Conservation (phyloP, 2,329 filamentous ascomycete species). For the Pseudocercospora cruenta region DNA sequence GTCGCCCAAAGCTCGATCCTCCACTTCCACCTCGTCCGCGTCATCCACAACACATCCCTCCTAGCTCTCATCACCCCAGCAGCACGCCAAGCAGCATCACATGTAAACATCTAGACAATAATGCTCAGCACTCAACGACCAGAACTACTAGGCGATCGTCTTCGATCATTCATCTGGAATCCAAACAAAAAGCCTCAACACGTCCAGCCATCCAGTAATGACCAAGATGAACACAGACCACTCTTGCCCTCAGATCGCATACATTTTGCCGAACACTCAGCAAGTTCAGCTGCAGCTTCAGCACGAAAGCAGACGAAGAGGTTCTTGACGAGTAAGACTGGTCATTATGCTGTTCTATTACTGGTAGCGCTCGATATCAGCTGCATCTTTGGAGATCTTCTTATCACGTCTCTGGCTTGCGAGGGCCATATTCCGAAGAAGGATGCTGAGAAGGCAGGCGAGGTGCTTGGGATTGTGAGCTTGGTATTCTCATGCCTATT, state of each 20-base stretch:
- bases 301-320: slow-evolving; percentile 34
- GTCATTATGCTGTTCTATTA: slow-evolving; percentile 54
- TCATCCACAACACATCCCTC: not conserved
- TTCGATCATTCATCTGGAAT: slow-evolving; percentile 4
- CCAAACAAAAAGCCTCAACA: not conserved
- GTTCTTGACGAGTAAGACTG: slow-evolving; percentile 51
- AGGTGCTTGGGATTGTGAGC: slow-evolving; percentile 56
- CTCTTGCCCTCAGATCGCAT: slow-evolving; percentile 21
- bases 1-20: slow-evolving; percentile 1
- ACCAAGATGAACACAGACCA: slow-evolving; percentile 13
- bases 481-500: slow-evolving; percentile 67
- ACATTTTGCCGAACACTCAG: slow-evolving; percentile 7
- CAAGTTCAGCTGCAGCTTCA: slow-evolving; percentile 1
- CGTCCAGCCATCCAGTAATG: not conserved
- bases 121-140: slow-evolving; percentile 5
- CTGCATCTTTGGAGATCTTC: slow-evolving; percentile 58
- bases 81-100: slow-evolving; percentile 4
- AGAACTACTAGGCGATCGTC: not conserved
- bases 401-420: slow-evolving; percentile 55
- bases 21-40: not conserved
- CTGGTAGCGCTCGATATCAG: slow-evolving; percentile 56
- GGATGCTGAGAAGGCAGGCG: slow-evolving; percentile 39
- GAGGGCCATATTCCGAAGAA: slow-evolving; percentile 41
- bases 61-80: not conserved
- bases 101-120: slow-evolving; percentile 2